Conservation (phyloP, 1,139 yeast genomes). For the Yamadazyma triangularis region DNA sequence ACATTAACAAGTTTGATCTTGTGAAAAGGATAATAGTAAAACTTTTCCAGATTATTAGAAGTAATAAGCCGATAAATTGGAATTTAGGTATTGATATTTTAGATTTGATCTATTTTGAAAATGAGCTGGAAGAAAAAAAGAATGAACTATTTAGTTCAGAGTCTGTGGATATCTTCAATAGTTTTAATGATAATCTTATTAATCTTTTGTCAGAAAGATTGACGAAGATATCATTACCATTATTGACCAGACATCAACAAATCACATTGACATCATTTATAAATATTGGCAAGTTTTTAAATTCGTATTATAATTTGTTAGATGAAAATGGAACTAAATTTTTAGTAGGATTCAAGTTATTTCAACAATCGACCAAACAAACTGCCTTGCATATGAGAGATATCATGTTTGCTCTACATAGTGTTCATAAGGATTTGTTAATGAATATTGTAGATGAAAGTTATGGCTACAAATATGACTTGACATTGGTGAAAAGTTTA, state of each 20-base stretch:
- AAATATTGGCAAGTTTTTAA: slow-evolving; percentile 56
- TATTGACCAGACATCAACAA: slow-evolving; percentile 87
- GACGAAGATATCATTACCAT: slow-evolving; percentile 66
- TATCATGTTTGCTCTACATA: slow-evolving; percentile 81
- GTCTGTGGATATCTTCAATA: slow-evolving; percentile 26
- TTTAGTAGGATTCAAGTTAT: slow-evolving; percentile 67
- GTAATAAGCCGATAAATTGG: slow-evolving; percentile 30
- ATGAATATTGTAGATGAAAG: slow-evolving; percentile 49
- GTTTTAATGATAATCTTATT: slow-evolving; percentile 45
- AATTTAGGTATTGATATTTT: slow-evolving; percentile 28
- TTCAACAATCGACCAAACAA: slow-evolving; percentile 44
- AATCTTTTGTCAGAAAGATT: slow-evolving; percentile 55
- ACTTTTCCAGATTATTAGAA: slow-evolving; percentile 48
- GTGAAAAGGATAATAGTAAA: slow-evolving; percentile 56
- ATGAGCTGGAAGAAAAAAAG: slow-evolving; percentile 10
- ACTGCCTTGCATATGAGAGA: slow-evolving; percentile 67
- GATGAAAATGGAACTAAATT: slow-evolving; percentile 75
- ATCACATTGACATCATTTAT: slow-evolving; percentile 71
- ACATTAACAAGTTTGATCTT: slow-evolving; percentile 53
- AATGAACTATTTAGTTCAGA: slow-evolving; percentile 16
- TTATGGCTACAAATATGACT: slow-evolving; percentile 46
- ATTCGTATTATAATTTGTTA: slow-evolving; percentile 41
- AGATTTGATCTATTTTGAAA: slow-evolving; percentile 13
- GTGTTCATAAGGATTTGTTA: slow-evolving; percentile 69
- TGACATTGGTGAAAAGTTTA: slow-evolving; percentile 57